Evolutionary conservation across 371 early-diverging fungal genomes (phyloP).

Genomic region (Rhizopus sp.): DNA sequence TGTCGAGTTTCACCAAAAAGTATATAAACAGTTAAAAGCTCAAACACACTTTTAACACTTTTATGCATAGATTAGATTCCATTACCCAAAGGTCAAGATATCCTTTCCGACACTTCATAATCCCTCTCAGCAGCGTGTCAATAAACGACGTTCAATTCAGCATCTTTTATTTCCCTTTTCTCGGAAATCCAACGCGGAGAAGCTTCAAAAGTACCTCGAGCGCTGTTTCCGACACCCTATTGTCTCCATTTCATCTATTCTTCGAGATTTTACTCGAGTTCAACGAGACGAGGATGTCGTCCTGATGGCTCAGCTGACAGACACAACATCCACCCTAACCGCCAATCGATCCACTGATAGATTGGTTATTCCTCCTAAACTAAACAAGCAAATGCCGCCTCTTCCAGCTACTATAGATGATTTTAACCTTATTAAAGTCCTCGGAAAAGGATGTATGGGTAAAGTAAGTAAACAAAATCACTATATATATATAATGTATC

Average conservation of each 20-base stretch:
- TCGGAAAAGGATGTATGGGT: slow-evolving; percentile 65
- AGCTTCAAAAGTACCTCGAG: slow-evolving; percentile 46
- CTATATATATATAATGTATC: slow-evolving; percentile 1
- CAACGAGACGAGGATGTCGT: slow-evolving; percentile 46
- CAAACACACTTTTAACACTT: not conserved
- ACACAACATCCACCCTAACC: slow-evolving; percentile 14
- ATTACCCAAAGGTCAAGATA: slow-evolving; percentile 1
- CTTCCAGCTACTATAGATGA: slow-evolving; percentile 28
- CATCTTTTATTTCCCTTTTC: not conserved
- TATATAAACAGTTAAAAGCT: not conserved
- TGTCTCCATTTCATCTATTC: slow-evolving; percentile 38
- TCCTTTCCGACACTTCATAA: slow-evolving; percentile 15
- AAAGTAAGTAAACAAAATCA: slow-evolving; percentile 25
- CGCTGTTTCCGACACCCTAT: slow-evolving; percentile 45
- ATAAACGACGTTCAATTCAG: slow-evolving; percentile 9
- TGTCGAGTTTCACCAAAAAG: slow-evolving; percentile 63
- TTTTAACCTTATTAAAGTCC: slow-evolving; percentile 52
- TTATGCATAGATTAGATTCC: slow-evolving; percentile 1
- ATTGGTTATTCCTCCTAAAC: not conserved
- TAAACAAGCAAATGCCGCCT: not conserved
- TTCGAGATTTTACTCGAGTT: slow-evolving; percentile 48
- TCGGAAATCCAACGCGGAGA: slow-evolving; percentile 16
- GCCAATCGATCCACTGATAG: not conserved
- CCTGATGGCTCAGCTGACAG: slow-evolving; percentile 12
- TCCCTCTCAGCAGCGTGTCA: slow-evolving; percentile 24